Evolutionary conservation across 495 filamentous ascomycete species (phyloP), one percentile per base, ranked within the genome.

Genomic region (Neurospora sp.): DNA sequence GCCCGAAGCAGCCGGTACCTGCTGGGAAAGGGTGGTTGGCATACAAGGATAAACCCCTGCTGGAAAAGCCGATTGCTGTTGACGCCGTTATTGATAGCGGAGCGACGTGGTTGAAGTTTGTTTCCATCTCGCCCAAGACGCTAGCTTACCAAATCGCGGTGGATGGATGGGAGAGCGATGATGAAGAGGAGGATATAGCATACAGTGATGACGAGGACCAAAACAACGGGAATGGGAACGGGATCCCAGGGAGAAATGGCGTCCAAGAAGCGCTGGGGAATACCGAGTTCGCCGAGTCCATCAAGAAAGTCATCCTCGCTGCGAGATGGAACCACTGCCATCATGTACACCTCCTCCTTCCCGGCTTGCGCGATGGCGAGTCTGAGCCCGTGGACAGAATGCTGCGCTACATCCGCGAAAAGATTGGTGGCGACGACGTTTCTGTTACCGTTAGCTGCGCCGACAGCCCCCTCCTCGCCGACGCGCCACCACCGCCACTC

Each of bases 271-370:
- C 75, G 5, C 70, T 80, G 12, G 73, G 73, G 4, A 72, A 80
- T 39, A 80, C 76, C 66, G 78, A 79, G 44, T 81, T 81, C 11
- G 78, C 76, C 40, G 75, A 79, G 42, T 66, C 75, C 3, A 73
- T 80, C 70, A 72, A 39, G 9, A 80, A 78, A 70, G 74, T 81
- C 9, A 72, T 80, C 37, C 76, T 77, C 0, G 78, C 78, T 1
- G 80, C 80, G n/a, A 72, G 73, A n/a, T 82, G 78, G 78, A 81
- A 82, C 44, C 75, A 80, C 71, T 81, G 79, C 72, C 79, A 72
- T 23, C 77, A 74, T 12, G 4, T 82, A 2, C 80, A 80, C 69
- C 75, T 82, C 10, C 18, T 80, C 1, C 42, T 82, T 2, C 75
- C 76, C 1, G 71, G 77, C 6, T 44, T 82, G 35, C 70, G 70